Conservation (phyloP, 768 basidiomycete genomes). For the Lactarius vividus region DNA sequence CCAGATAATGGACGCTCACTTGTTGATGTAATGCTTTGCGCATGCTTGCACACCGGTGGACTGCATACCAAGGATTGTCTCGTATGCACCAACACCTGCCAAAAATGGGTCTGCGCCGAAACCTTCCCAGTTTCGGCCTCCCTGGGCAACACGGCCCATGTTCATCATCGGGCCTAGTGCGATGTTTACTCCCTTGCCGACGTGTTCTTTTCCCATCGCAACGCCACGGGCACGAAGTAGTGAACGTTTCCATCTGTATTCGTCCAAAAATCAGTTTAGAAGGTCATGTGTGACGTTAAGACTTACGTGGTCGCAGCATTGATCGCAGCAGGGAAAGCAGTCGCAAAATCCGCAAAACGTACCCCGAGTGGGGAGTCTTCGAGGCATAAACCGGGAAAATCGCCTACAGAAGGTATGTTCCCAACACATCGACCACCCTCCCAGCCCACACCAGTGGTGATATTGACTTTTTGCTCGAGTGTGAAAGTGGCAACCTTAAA, state of each 20-base stretch:
- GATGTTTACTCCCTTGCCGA: conserved; percentile 80
- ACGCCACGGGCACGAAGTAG: conserved; percentile 74
- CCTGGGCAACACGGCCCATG: conserved; percentile 71
- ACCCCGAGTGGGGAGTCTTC: conserved; percentile 80
- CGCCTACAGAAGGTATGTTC: conserved; percentile 53
- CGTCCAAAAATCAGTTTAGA: conserved; percentile 3
- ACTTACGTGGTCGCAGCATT: conserved; percentile 78
- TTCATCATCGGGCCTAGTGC: conserved; percentile 85
- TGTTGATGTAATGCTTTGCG: conserved; percentile 80
- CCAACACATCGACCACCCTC: conserved; percentile 62
- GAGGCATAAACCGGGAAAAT: conserved; percentile 69
- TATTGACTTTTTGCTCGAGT: conserved; percentile 28
- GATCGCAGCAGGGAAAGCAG: conserved; percentile 81
- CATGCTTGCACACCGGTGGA: conserved; percentile 77
- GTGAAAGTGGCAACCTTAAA: conserved; percentile 21
- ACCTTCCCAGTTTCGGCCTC: conserved; percentile 94
- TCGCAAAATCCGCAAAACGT: conserved; percentile 67
- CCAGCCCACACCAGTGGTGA: conserved; percentile 45
- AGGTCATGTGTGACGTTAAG: background rate
- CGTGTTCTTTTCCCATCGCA: conserved; percentile 80
- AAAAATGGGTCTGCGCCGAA: conserved; percentile 90
- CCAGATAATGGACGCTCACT: conserved; percentile 29
- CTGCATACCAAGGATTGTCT: conserved; percentile 84
- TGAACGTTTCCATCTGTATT: conserved; percentile 63
- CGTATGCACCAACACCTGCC: conserved; percentile 71